A percentile compares a stretch with the other conserved stretches of the same genome.
phyloP scores from a whole-genome alignment of 176 grass and related monocot species.

The Cenchrus purpureus region DNA sequence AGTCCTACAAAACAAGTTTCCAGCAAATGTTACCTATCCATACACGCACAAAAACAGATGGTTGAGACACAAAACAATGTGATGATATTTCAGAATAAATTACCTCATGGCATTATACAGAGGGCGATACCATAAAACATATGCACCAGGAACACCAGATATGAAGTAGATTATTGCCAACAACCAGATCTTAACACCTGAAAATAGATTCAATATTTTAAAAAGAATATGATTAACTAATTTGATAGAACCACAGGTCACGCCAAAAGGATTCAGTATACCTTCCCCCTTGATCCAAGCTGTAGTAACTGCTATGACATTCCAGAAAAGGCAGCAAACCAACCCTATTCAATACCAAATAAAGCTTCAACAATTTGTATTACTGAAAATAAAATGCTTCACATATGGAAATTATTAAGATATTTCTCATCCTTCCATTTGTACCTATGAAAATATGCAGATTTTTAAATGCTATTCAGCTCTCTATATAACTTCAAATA shows the following conservation, averaged over 20 bases:
- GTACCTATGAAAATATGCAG: background rate
- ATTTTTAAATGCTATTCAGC: background rate
- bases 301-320: conserved; percentile 87
- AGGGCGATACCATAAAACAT: conserved; percentile 95
- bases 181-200: conserved; percentile 98
- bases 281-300: conserved; percentile 99
- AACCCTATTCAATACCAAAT: conserved; percentile 67
- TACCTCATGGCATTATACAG: conserved; percentile 99
- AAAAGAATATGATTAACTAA: conserved; percentile 17
- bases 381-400: background rate
- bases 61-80: background rate
- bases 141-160: conserved; percentile 93
- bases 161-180: conserved; percentile 98
- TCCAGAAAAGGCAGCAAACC: conserved; percentile 86
- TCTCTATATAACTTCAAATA: conserved; percentile 3
- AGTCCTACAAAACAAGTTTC: conserved; percentile 71
- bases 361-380: background rate
- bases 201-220: conserved; percentile 31
- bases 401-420: conserved; percentile 2
- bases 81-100: conserved; percentile 25
- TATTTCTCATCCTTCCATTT: conserved; percentile 22
- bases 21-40: conserved; percentile 30
- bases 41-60: conserved; percentile 9
- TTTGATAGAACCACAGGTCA: conserved; percentile 26
- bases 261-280: conserved; percentile 32